These are phyloP conservation scores for Suillus bovinus DNA, from an alignment of 768 basidiomycete genomes.

Conservation along the genomic window DNA sequence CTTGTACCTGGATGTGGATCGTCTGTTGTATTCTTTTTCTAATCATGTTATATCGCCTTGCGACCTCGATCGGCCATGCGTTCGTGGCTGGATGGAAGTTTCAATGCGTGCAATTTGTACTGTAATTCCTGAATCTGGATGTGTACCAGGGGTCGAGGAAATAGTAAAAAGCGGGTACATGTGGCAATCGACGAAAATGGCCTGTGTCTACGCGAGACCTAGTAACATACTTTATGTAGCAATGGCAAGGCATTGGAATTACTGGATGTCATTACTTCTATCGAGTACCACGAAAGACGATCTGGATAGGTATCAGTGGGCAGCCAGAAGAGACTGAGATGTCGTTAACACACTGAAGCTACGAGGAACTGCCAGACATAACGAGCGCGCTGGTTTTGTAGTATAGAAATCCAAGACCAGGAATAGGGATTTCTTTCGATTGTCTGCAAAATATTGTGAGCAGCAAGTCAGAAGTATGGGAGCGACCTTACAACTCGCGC, in stretches of 20 bases:
- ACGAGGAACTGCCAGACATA: neutral
- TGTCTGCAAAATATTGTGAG: constrained; percentile 19
- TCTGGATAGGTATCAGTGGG: neutral
- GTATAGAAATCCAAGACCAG: constrained; percentile 28
- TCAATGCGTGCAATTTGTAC: neutral
- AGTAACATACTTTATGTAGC: neutral
- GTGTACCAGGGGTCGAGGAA: neutral
- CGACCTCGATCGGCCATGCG: neutral
- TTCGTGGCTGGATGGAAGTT: neutral
- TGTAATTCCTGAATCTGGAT: neutral
- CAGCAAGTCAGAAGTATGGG: neutral
- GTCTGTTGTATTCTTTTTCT: neutral
- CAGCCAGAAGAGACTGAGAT: neutral
- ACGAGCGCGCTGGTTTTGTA: constrained; percentile 2
- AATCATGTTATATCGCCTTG: neutral
- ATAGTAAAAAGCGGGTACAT: neutral
- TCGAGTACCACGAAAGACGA: neutral
- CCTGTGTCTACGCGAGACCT: neutral
- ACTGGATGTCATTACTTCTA: neutral
- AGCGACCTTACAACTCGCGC: constrained; percentile 54
- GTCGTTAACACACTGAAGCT: neutral
- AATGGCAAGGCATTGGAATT: neutral
- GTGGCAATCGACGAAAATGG: neutral
- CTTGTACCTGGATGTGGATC: neutral
- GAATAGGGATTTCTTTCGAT: constrained; percentile 29